Evolutionary conservation across 2,329 filamentous ascomycete genomes (phyloP).

Genomic region (Zymoseptoria brevis): DNA sequence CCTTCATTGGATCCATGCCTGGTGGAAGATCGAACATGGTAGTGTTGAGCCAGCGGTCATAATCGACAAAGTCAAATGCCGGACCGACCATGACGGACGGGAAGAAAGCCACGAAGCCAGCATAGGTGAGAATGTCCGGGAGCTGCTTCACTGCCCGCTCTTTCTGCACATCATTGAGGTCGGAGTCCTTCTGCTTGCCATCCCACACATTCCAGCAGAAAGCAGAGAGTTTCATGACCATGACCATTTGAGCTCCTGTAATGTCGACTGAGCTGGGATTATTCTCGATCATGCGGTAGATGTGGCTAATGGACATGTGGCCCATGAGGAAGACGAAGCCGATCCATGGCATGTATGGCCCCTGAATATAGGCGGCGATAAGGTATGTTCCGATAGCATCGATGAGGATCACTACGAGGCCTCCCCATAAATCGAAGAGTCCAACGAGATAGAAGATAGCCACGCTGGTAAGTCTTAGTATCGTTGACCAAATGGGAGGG

Average conservation of each 20-base stretch:
- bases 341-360: conserved; percentile 95
- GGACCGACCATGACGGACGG: conserved; percentile 83
- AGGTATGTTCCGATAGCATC: conserved; percentile 72
- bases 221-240: conserved; percentile 93
- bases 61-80: conserved; percentile 90
- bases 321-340: conserved; percentile 91
- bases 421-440: conserved; percentile 85
- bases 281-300: conserved; percentile 66
- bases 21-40: conserved; percentile 85
- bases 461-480: conserved; percentile 43
- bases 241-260: conserved; percentile 91
- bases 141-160: conserved; percentile 68
- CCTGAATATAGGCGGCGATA: conserved; percentile 75
- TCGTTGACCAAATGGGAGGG: background rate
- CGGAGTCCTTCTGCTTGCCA: conserved; percentile 66
- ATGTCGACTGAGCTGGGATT: conserved; percentile 69
- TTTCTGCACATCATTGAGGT: conserved; percentile 81
- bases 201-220: conserved; percentile 99
- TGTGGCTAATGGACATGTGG: conserved; percentile 87
- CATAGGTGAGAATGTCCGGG: conserved; percentile 70
- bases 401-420: conserved; percentile 69
- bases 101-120: conserved; percentile 92
- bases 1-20: conserved; percentile 74
- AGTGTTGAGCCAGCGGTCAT: conserved; percentile 84
- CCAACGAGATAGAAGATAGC: conserved; percentile 88